Evolutionary conservation across 805 yeast species (phyloP).

Genomic region (Ogataea zsoltii): DNA sequence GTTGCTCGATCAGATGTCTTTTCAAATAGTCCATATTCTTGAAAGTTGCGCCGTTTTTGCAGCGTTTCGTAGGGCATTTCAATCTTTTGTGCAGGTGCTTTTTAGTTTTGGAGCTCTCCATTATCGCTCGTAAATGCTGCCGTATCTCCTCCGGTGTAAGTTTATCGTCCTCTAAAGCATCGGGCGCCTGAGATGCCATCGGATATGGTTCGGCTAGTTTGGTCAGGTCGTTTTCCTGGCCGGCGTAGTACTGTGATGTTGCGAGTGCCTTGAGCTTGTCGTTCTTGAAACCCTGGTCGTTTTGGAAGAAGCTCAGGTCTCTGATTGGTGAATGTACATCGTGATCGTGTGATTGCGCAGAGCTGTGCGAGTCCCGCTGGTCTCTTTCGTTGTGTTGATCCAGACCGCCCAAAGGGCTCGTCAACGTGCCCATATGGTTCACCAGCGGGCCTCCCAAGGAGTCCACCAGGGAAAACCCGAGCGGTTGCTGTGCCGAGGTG

Average conservation of each 20-base stretch:
- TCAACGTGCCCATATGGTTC: background rate
- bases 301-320: background rate
- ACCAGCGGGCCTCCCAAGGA: background rate
- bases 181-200: background rate
- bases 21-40: slow-evolving; percentile 9
- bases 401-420: background rate
- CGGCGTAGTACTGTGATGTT: background rate
- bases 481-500: background rate
- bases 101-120: background rate
- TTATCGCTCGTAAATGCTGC: slow-evolving; percentile 1
- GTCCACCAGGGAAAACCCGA: background rate
- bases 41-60: slow-evolving; percentile 8
- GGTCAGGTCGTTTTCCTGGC: background rate
- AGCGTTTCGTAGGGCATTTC: slow-evolving; percentile 7
- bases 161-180: background rate
- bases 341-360: background rate
- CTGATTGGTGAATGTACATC: slow-evolving; percentile 1
- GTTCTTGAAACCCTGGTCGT: background rate
- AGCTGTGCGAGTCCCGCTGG: background rate
- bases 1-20: slow-evolving; percentile 12
- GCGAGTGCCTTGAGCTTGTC: background rate
- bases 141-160: slow-evolving; percentile 5
- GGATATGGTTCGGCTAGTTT: background rate
- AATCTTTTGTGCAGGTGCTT: slow-evolving; percentile 4
- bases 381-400: background rate